Base-by-base conservation (phyloP, 2,329 filamentous ascomycete genomes). In the Fusarium oxysporum region DNA sequence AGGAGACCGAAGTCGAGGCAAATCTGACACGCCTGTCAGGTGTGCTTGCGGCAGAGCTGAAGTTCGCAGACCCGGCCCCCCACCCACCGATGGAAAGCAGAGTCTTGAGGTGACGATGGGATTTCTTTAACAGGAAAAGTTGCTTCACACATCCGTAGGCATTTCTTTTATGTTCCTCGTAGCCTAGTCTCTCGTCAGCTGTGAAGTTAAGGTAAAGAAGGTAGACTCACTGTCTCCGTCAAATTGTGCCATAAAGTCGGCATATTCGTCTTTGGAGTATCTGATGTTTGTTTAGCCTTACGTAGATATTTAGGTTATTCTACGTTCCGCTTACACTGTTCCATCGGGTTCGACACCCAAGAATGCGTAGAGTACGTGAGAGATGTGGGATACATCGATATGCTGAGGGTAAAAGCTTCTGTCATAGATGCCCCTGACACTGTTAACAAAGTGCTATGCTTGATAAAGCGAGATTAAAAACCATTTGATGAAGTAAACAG, bases 351-450 rank as follows among this genome's bases (percentile, higher is more conserved):
- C 85, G 23, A 97, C 81, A 78, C 97, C 95, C 76, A 93, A 92
- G 81, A 97, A 97, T 5, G 94, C 88, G 77, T 90, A 97, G 5
- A 97, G 86, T 4, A 97, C 85, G 76, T 96, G 93, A 1, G 92
- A 96, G 57, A 97, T 83, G 70, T 94, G 88, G 23, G 71, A 64
- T 32, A 53, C 62, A 17, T 60, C 44, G 21, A 73, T 59, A 44
- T 73, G 54, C 50, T 71, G 68, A 38, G 71, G 67, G 28, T 88
- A 50, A 82, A 71, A 73, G 38, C 71, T 50, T 51, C 67, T 66
- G 55, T 50, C 53, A 23, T 73, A 61, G 14, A 62, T 71, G 14
- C 66, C 62, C 70, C 71, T 73, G 17, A 40, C 14, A 32, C 25
- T 12, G 47, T 70, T 21, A 73, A 35, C 19, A 16, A 82, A 62